Evolutionary conservation across 179 eudicot genomes (phyloP), one percentile per base, ranked within the genome.

Genomic region (Silene coronaria): DNA sequence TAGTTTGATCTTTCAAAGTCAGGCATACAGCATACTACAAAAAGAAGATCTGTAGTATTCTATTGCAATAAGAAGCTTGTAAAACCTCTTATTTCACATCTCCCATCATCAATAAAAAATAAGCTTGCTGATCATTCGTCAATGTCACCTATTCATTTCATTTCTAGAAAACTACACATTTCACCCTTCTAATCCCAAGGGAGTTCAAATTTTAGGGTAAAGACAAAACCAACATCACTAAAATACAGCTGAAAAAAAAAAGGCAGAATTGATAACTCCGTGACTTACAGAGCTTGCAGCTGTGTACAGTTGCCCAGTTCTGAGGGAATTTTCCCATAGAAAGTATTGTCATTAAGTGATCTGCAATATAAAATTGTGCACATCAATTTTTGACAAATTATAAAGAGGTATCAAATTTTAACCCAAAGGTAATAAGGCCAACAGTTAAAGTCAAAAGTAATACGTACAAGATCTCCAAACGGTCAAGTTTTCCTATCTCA

Each of bases 241-340:
- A 57, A 24, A 63, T 45, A 70, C 22, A 70, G 16, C 14, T 60
- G 6, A 65, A 76, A 46, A 57, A 21, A 60, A 36, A 59, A 57
- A 32, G 16, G n/a, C 48, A 21, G 36, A 36, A 17, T 30, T 28
- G 6, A 13, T 6, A 46, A 68, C 64, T n/a, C 42, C 28, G 42
- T 42, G 67, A 89, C 97, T 92, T 87, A 95, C 99, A 95, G 67
- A 30, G 91, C 87, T 76, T 80, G 90, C 83, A 95, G 82, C 81
- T 86, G 79, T 21, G 99, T 89, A 82, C 97, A 95, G 79, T 92
- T 90, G 74, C 97, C 97, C 76, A 95, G 78, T 78, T 87, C 97
- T 71, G 96, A 85, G 79, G 99, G 99, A 80, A 95, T 90, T 75
- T 83, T 79, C 77, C 99, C 99, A 74, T 90, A 95, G 42, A 95